These are phyloP conservation scores for Ochromonas danica DNA, from an alignment of 108 stramenopile species.

Conservation along the genomic window DNA sequence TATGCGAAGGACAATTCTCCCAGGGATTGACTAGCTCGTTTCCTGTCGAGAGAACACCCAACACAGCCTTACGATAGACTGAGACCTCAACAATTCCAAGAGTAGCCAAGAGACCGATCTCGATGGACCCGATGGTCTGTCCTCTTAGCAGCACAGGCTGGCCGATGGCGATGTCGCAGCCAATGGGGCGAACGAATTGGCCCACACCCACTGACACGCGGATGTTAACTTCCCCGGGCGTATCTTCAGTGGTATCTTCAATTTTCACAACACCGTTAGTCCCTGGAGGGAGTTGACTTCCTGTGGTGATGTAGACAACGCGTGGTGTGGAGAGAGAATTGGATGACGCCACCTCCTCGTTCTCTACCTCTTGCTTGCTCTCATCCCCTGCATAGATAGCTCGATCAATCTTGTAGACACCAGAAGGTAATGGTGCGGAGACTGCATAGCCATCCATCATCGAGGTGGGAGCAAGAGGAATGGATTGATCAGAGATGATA, in stretches of 20 bases:
- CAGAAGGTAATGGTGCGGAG: constrained; percentile 30
- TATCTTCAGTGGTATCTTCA: constrained; percentile 6
- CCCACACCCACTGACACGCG: constrained; percentile 25
- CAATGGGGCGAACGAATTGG: constrained; percentile 45
- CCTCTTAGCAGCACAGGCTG: constrained; percentile 38
- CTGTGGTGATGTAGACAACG: constrained; percentile 60
- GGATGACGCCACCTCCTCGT: constrained; percentile 25
- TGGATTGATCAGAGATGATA: constrained; percentile 1
- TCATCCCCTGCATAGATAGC: background rate
- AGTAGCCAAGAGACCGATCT: constrained; percentile 51
- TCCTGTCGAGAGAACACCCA: constrained; percentile 79
- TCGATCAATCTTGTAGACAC: background rate
- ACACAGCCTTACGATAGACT: constrained; percentile 17
- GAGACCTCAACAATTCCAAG: constrained; percentile 38
- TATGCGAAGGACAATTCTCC: background rate
- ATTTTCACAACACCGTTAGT: constrained; percentile 56
- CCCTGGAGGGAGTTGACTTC: constrained; percentile 51
- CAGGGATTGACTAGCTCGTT: constrained; percentile 62
- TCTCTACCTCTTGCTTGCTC: background rate
- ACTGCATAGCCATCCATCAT: constrained; percentile 65
- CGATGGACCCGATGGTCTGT: constrained; percentile 32
- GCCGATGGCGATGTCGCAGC: constrained; percentile 44
- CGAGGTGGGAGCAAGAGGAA: constrained; percentile 52
- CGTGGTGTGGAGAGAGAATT: background rate
- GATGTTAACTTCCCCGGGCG: background rate